Evolutionary conservation across 768 basidiomycete species (phyloP), one percentile per base, ranked within the genome.

Genomic region (Crepidotus variabilis): DNA sequence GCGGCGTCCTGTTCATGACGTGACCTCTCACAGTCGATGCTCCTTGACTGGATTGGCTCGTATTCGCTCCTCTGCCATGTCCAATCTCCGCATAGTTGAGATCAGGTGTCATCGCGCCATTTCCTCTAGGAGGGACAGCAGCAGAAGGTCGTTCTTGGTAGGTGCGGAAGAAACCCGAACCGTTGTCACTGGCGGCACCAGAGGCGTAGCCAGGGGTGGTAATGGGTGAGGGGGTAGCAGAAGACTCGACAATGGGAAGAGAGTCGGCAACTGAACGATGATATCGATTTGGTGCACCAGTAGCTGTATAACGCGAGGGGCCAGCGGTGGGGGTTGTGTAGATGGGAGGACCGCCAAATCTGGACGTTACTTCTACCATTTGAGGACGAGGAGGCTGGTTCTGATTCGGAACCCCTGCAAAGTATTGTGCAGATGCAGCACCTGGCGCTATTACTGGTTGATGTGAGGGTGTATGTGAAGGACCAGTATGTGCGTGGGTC

Each of bases 61-160:
- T 28, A 28, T 71, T 65, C 18, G 78, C 71, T 5, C 86, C 87
- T 24, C 86, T 78, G 2, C 87, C 87, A 64, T 89, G 88, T 2
- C 87, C 88, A 57, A 89, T 86, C 66, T 92, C 90, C 5, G 88
- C 87, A 59, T 79, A 89, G 61, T 86, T 78, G 51, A 88, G 77
- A 62, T 90, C 89, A 21, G 87, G 88, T 14, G 87, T 90, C 66
- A 84, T 69, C 16, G 81, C 78, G 45, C 86, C 85, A 57, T 78
- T 77, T 60, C 74, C 74, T 52, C 75, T 68, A 39, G 76, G 72
- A 0, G 76, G 71, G n/a, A 72, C 63, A 14, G 64, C 57, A 6
- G 61, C 56, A 2, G 67, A 48, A 32, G 62, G 66, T 9, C 73
- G 62, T 22, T 80, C 79, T 39, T 82, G 77, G 63, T 84, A 85